Conservation (phyloP, 2,329 filamentous ascomycete genomes). For the Aspergillus sp. region DNA sequence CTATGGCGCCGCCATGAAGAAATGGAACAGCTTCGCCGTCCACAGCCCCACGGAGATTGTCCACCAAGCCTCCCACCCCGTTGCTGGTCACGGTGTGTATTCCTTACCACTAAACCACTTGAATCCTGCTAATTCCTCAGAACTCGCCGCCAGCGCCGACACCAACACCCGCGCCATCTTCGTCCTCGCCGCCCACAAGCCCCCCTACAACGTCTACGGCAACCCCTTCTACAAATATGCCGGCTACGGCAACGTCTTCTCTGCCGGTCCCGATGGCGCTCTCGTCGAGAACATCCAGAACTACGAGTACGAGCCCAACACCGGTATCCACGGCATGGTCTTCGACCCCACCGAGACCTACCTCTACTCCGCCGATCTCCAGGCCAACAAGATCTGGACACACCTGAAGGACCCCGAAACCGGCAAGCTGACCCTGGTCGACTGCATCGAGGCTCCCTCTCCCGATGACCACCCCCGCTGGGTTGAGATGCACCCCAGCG, state of each 20-base stretch:
- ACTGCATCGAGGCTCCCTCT: slow-evolving; percentile 70
- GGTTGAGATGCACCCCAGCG: slow-evolving; percentile 80
- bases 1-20: slow-evolving; percentile 91
- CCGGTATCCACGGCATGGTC: slow-evolving; percentile 53
- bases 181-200: slow-evolving; percentile 73
- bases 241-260: slow-evolving; percentile 72
- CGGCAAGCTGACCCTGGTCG: slow-evolving; percentile 68
- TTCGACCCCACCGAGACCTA: slow-evolving; percentile 49
- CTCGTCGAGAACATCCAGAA: slow-evolving; percentile 47
- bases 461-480: slow-evolving; percentile 78
- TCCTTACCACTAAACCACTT: neutral
- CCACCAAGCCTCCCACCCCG: slow-evolving; percentile 72
- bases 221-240: slow-evolving; percentile 89
- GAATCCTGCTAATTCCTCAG: slow-evolving; percentile 45
- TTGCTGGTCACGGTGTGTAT: slow-evolving; percentile 71
- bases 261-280: slow-evolving; percentile 45
- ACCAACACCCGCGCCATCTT: slow-evolving; percentile 90
- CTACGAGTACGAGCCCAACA: slow-evolving; percentile 47
- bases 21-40: slow-evolving; percentile 81
- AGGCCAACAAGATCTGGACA: slow-evolving; percentile 67
- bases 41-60: slow-evolving; percentile 73
- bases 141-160: slow-evolving; percentile 65
- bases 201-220: slow-evolving; percentile 81
- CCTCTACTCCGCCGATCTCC: slow-evolving; percentile 53
- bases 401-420: slow-evolving; percentile 68